A percentile compares a stretch with the other conserved stretches of the same genome.
Evolutionary conservation across 2,329 filamentous ascomycete genomes (phyloP).

Genomic region (Aspergillus novofumigatus): DNA sequence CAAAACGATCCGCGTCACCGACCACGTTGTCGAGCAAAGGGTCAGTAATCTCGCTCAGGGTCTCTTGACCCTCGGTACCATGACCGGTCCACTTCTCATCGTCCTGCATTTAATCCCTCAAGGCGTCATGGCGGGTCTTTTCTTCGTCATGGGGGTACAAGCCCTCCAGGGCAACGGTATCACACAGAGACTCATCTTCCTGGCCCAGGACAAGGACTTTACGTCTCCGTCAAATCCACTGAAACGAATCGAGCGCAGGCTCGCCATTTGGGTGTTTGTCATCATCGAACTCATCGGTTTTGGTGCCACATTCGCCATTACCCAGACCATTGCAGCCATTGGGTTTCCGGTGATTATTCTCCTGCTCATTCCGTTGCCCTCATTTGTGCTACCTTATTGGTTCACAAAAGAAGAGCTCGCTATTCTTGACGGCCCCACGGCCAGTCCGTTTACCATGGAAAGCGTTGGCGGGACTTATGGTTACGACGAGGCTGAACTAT

Average conservation of each 20-base stretch:
- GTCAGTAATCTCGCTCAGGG: conserved; percentile 75
- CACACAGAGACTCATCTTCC: conserved; percentile 68
- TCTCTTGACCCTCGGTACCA: conserved; percentile 71
- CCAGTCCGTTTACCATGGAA: conserved; percentile 72
- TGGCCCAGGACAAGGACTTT: conserved; percentile 61
- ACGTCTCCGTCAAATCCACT: conserved; percentile 58
- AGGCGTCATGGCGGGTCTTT: conserved; percentile 73
- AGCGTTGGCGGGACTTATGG: conserved; percentile 64
- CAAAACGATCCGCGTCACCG: conserved; percentile 59
- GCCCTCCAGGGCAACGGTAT: conserved; percentile 74
- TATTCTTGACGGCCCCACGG: conserved; percentile 67
- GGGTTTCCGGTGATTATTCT: conserved; percentile 75
- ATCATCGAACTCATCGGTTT: conserved; percentile 65
- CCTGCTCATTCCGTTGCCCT: conserved; percentile 62
- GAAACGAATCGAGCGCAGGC: conserved; percentile 55
- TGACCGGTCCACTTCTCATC: conserved; percentile 68
- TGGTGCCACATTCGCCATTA: conserved; percentile 75
- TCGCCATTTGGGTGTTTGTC: conserved; percentile 69
- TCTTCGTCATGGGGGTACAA: conserved; percentile 81
- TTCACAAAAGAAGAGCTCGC: conserved; percentile 59
- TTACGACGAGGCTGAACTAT: conserved; percentile 5
- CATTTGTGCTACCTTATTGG: conserved; percentile 58
- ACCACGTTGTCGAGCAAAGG: conserved; percentile 63
- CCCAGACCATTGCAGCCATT: conserved; percentile 76
- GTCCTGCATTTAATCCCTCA: conserved; percentile 76